Conservation (phyloP, 306 rosid genomes). For the Vicia villosa region DNA sequence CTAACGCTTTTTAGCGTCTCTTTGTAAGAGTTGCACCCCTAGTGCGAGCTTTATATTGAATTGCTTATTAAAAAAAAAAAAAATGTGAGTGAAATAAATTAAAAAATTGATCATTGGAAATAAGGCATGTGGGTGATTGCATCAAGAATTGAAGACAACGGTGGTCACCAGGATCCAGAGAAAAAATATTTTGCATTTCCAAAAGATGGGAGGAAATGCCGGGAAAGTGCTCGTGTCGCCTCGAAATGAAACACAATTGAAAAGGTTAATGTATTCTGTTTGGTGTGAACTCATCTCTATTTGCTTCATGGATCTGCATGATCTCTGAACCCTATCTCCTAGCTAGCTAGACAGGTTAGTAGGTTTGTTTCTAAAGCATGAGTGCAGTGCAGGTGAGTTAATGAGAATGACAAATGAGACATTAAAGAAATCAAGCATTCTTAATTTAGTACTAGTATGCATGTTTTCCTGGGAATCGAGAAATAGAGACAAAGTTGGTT, state of each 20-base stretch:
- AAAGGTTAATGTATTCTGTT: conserved; percentile 51
- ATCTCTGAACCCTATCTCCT: conserved; percentile 37
- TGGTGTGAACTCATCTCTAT: conserved; percentile 26
- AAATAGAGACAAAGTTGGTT: conserved; percentile 4
- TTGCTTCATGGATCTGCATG: not conserved
- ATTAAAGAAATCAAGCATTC: too few species aligned
- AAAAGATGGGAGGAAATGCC: conserved; percentile 86
- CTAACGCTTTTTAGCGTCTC: too few species aligned
- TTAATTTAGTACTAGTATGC: too few species aligned
- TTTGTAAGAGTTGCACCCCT: too few species aligned
- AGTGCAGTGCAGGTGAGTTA: not conserved
- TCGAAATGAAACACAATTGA: conserved; percentile 63
- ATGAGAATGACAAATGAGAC: not conserved
- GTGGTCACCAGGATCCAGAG: conserved; percentile 64
- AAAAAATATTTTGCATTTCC: conserved; percentile 56
- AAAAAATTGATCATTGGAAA: not conserved
- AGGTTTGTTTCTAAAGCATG: conserved; percentile 43
- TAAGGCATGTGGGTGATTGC: conserved; percentile 34
- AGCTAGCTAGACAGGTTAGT: conserved; percentile 23
- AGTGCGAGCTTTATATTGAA: too few species aligned
- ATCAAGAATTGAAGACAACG: conserved; percentile 30
- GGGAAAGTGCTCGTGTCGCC: conserved; percentile 99
- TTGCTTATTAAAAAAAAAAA: too few species aligned
- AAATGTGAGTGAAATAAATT: not conserved
- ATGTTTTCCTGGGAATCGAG: conserved; percentile 31